A percentile compares a stretch with the other conserved stretches of the same genome.
These are phyloP conservation scores for Metschnikowia shivogae DNA, from an alignment of 805 yeast species.

Conservation along the genomic window DNA sequence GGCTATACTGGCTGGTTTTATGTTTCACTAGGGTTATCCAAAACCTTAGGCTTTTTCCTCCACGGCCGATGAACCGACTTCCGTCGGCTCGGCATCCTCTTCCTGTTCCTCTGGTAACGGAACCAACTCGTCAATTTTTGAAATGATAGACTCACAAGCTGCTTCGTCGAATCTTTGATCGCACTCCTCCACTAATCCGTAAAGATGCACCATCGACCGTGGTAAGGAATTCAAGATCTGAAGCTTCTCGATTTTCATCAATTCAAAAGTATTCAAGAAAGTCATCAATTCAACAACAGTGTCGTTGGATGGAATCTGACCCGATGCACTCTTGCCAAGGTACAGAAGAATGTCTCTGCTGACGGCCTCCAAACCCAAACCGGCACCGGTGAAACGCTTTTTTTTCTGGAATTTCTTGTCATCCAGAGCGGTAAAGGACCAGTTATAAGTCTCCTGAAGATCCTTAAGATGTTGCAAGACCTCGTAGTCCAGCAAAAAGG, in stretches of 20 bases:
- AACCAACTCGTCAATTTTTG: constrained; percentile 49
- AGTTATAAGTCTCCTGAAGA: constrained; percentile 43
- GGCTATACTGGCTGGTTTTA: too few relatives aligned
- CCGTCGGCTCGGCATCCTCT: constrained; percentile 15
- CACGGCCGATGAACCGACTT: not conserved
- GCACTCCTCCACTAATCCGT: constrained; percentile 84
- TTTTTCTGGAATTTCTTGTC: constrained; percentile 21
- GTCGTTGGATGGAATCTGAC: constrained; percentile 20
- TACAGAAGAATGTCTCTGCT: constrained; percentile 46
- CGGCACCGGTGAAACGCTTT: constrained; percentile 37
- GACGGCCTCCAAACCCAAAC: constrained; percentile 45
- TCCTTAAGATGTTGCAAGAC: constrained; percentile 52
- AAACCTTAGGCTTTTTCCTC: not conserved
- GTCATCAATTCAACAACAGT: constrained; percentile 37
- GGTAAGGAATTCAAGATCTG: constrained; percentile 84
- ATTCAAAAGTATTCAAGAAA: constrained; percentile 45
- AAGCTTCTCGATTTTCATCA: constrained; percentile 79
- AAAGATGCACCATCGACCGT: constrained; percentile 70
- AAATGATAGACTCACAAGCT: constrained; percentile 55
- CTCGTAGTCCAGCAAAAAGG: constrained; percentile 62
- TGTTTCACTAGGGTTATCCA: too few relatives aligned
- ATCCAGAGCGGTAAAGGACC: constrained; percentile 39
- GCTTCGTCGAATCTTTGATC: constrained; percentile 78
- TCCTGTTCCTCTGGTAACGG: constrained; percentile 40
- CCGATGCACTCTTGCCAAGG: constrained; percentile 28